Evolutionary conservation across 2,329 filamentous ascomycete genomes (phyloP), one percentile per base, ranked within the genome.

Genomic region (Aspergillus japonicus): DNA sequence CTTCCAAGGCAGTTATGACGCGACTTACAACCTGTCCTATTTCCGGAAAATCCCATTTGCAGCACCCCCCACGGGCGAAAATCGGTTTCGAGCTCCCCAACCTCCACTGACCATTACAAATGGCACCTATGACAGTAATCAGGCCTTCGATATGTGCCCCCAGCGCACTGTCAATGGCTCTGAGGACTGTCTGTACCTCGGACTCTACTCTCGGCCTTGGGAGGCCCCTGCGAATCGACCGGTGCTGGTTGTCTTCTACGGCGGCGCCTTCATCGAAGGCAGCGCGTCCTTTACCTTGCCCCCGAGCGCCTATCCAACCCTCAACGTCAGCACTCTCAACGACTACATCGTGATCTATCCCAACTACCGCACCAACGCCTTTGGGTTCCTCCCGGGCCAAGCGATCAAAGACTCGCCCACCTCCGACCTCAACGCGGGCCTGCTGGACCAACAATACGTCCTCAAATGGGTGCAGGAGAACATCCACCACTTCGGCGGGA

Each of bases 111-210:
- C 71, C 0, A 76, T 86, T 56, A 74, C 70, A 3, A 77, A 81
- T 72, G 80, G 77, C 60, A 78, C 77, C 4, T 87, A 87, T 68
- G 72, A 87, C 68, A 84, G 84, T 2, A 77, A 81, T 61, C 80
- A 83, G 53, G 62, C 75, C 19, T 87, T 85, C 61, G 81, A 85
- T 65, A 82, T 84, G 79, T 87, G 85, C 65, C 80, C 83, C 3
- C 84, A 86, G 71, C 77, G 83, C 64, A 84, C 82, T 0, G 82
- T 82, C 11, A 84, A 83, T 48, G 81, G 81, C 12, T 79, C 79
- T 23, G 85, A 88, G 74, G 85, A 88, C 66, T 88, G 85, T 64
- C 75, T 87, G 14, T 87, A 86, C 61, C 78, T 88, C 2, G 83
- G 83, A 11, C 73, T 88, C 0, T 87, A 85, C 71, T 81, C 83